These are phyloP conservation scores for Pseudoneurospora amorphoporcata DNA, from an alignment of 495 filamentous ascomycete species.

Conservation along the genomic window DNA sequence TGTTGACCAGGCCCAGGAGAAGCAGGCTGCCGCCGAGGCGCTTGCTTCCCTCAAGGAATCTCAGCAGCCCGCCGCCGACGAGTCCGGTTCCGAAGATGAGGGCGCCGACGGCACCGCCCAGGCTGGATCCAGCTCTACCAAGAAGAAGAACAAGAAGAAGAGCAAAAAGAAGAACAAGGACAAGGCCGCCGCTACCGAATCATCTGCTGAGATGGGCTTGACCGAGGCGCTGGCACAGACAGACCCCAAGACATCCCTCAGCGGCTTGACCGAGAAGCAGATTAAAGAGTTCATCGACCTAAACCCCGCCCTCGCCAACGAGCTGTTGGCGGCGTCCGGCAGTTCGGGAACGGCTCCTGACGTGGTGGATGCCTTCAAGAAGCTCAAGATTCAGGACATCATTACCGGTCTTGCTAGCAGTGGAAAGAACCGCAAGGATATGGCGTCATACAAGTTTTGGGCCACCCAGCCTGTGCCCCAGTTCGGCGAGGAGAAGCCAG, in stretches of 20 bases:
- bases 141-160: constrained; percentile 43
- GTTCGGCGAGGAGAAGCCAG: constrained; percentile 49
- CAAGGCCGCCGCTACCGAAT: constrained; percentile 28
- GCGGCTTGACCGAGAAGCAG: constrained; percentile 36
- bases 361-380: constrained; percentile 53
- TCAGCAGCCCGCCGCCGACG: constrained; percentile 22
- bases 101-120: constrained; percentile 15
- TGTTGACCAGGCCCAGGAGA: constrained; percentile 25
- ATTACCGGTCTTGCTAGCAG: constrained; percentile 66
- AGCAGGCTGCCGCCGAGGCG: constrained; percentile 11
- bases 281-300: constrained; percentile 44
- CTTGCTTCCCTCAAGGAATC: background rate
- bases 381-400: constrained; percentile 65
- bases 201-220: constrained; percentile 6
- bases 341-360: constrained; percentile 10
- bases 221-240: constrained; percentile 8
- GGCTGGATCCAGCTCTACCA: constrained; percentile 9
- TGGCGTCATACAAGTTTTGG: constrained; percentile 97
- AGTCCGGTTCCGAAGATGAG: constrained; percentile 23
- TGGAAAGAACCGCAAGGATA: constrained; percentile 87
- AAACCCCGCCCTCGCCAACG: constrained; percentile 52
- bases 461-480: constrained; percentile 88
- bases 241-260: constrained; percentile 30
- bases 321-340: constrained; percentile 29
- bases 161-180: constrained; percentile 37